These are phyloP conservation scores for Spatholobus suberectus DNA, from an alignment of 306 rosid genomes.

Conservation along the genomic window DNA sequence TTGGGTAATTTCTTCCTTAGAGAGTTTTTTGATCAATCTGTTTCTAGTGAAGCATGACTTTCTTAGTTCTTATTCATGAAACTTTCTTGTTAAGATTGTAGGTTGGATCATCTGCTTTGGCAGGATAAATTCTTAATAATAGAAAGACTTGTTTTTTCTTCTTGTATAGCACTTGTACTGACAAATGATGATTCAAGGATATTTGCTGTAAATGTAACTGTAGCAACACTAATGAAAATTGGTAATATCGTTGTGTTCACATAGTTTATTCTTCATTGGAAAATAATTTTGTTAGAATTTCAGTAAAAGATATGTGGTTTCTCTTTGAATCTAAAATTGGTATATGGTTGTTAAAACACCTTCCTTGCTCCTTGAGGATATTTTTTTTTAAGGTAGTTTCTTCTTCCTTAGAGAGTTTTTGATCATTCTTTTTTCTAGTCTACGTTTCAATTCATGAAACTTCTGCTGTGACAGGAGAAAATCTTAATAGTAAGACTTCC, in stretches of 20 bases:
- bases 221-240: neutral
- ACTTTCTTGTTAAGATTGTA: neutral
- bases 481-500: neutral
- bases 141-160: neutral
- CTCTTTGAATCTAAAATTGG: conserved; percentile 16
- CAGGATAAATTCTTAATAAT: neutral
- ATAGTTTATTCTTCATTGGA: neutral
- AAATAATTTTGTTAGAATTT: neutral
- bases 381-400: neutral
- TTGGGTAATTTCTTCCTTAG: neutral
- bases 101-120: neutral
- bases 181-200: conserved; percentile 14
- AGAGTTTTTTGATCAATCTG: neutral
- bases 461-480: neutral
- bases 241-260: conserved; percentile 57
- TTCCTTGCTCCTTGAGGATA: conserved; percentile 1
- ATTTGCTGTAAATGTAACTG: conserved; percentile 12
- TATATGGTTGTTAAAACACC: conserved; percentile 19
- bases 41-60: conserved; percentile 11
- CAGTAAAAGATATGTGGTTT: neutral
- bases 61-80: neutral
- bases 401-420: neutral
- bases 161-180: neutral
- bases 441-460: neutral
- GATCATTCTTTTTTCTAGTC: neutral